Base-by-base conservation (phyloP, 1,139 yeast genomes). In the Yamadazyma sp. region DNA sequence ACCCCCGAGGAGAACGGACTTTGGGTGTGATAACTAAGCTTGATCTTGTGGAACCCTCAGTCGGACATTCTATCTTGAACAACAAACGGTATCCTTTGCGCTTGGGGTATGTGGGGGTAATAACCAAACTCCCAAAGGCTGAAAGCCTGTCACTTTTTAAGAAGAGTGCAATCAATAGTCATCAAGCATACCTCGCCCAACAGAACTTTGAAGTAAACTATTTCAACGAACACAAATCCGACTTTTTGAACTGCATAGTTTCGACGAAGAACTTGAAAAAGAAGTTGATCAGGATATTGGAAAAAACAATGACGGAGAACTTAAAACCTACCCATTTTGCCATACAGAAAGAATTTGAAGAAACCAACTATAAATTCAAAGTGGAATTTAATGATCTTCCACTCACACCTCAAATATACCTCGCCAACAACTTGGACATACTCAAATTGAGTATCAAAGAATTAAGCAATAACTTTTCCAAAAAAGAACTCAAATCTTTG, bases 101-200 rank as follows among this genome's bases (percentile, higher is more conserved):
- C 53, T 87, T 92, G 94, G 99, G 99, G 0, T 94, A 94, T 58
- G 98, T 94, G 25, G 98, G 98, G 39, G 98, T 94, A 12, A 84
- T 94, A 15, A 88, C 98, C 3, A 84, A 80, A 50, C 77, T 88
- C 0, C 95, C 96, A 7, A 54, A 52, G 28, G 32, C 49, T 7
- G 49, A 54, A 4, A 36, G 50, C 55, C 17, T 52, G 59, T 20
- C 37, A 77, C 33, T 66, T 67, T 44, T 58, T 69, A 17, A 60
- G 73, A 42, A 66, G 18, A 40, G 60, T 42, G 50, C 59, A n/a
- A 43, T 64, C 23, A 58, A 73, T 49, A 62, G 75, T 47, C 52
- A 71, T 56, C 69, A 75, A 62, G 62, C 84, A 48, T 66, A 62
- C 46, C 72, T 80, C 24, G 78, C 86, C 1, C 87, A 82, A 52